phyloP scores from a whole-genome alignment of 2,329 filamentous ascomycete genomes.

The Xylaria sp. region DNA sequence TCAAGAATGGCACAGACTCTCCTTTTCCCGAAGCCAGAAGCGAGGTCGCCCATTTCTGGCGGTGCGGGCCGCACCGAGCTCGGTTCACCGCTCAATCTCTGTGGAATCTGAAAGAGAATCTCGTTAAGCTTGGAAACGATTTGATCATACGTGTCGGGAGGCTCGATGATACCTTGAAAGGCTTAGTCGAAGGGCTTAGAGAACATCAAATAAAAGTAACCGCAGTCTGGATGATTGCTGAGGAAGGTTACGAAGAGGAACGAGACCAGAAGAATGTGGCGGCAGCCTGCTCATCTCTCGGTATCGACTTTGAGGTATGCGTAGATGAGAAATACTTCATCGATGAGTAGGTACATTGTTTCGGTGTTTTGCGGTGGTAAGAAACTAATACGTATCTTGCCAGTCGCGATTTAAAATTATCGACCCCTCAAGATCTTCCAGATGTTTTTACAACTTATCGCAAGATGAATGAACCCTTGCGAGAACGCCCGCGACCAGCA shows the following conservation, averaged over 20 bases:
- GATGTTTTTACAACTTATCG: conserved; percentile 81
- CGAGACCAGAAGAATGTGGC: conserved; percentile 69
- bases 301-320: conserved; percentile 73
- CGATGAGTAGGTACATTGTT: conserved; percentile 72
- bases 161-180: conserved; percentile 66
- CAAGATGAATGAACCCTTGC: conserved; percentile 77
- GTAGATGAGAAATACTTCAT: conserved; percentile 82
- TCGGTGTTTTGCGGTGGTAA: background rate
- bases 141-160: conserved; percentile 73
- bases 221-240: conserved; percentile 78
- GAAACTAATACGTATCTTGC: conserved; percentile 14
- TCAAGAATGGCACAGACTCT: conserved; percentile 63
- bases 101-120: conserved; percentile 74
- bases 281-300: conserved; percentile 62
- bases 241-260: conserved; percentile 76
- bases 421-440: conserved; percentile 69
- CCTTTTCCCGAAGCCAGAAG: conserved; percentile 78
- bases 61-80: conserved; percentile 77
- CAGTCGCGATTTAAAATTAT: conserved; percentile 74
- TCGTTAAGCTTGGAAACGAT: conserved; percentile 69
- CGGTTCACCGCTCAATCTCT: conserved; percentile 79
- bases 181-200: conserved; percentile 64
- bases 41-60: conserved; percentile 73
- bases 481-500: conserved; percentile 68
- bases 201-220: conserved; percentile 61